Evolutionary conservation across 192 early-diverging fungal genomes (phyloP), one percentile per base, ranked within the genome.

Genomic region (Podochytrium sp.): DNA sequence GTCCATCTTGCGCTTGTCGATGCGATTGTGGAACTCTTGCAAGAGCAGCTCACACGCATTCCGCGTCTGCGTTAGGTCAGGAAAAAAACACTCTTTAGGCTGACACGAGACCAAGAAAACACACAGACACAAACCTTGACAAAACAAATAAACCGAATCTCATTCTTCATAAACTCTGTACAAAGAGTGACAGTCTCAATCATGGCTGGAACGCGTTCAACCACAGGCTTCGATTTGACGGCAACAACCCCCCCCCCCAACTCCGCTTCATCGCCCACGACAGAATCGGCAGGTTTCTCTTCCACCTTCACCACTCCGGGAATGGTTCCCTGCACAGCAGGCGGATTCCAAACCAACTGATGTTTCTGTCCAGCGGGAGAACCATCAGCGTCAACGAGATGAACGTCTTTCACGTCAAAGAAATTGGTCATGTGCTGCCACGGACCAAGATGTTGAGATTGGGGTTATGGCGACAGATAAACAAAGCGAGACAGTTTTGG

Each of bases 61-160:
- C 20, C 85, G 80, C 33, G 81, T 78, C 81, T 90, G n/a, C n/a
- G n/a, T n/a, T n/a, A n/a, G n/a, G n/a, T n/a, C 84, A 79, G 83
- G 86, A 89, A 27, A 4, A n/a, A 69, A 23, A 16, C 23, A 49
- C 14, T 77, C 32, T 2, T 14, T 38, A 25, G 39, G 32, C 14
- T 50, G 32, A 32, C 32, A 56, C 27, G 29, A 18, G 10, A 32
- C 35, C 4, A 38, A 62, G 34, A 30, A 18, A 39, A 50, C 14
- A 83, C 79, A 68, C 74, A 76, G 10, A 79, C 71, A 18, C 65
- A 50, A 10, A 83, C 79, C 74, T 76, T 78, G 10, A 79, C 71
- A 61, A 82, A 84, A 52, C 78, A 81, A 20, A 81, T 76, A 25
- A 71, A 75, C 43, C 60, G 55, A 55, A 65, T 62, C 51, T 74